phyloP scores from a whole-genome alignment of 306 rosid species.

The Notholithocarpus densiflorus region DNA sequence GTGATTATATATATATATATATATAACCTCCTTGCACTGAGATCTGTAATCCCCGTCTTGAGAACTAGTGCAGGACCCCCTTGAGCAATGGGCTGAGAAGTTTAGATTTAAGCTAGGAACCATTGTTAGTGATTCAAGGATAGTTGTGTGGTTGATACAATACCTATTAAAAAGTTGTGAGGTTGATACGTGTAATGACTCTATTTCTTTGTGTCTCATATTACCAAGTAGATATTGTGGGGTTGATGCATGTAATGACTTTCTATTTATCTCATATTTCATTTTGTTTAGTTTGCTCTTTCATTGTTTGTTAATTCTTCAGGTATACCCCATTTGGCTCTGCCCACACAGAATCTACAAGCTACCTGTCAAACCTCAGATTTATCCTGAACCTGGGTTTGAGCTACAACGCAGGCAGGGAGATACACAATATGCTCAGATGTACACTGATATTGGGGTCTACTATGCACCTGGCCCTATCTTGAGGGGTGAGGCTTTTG shows the following conservation, averaged over 20 bases:
- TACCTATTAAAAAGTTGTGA: background rate
- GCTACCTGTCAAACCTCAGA: slow-evolving; percentile 70
- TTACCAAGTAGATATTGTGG: too few species aligned
- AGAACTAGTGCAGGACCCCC: background rate
- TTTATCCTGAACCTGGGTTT: slow-evolving; percentile 87
- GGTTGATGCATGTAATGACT: too few species aligned
- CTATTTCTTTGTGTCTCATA: too few species aligned
- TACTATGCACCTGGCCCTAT: slow-evolving; percentile 96
- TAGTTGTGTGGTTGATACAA: background rate
- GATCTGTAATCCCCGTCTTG: background rate
- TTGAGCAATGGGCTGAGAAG: background rate
- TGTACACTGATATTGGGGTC: slow-evolving; percentile 93
- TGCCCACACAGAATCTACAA: slow-evolving; percentile 88
- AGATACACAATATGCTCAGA: slow-evolving; percentile 80
- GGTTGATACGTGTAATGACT: background rate
- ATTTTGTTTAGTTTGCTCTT: background rate
- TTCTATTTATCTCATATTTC: background rate
- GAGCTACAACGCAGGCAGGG: slow-evolving; percentile 88
- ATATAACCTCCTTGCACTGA: too few species aligned
- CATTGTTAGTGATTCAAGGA: background rate
- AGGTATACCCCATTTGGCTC: slow-evolving; percentile 96
- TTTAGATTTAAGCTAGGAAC: background rate
- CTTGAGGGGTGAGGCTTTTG: slow-evolving; percentile 86
- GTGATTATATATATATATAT: background rate
- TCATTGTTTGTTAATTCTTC: slow-evolving; percentile 12